A percentile compares a stretch with the other conserved stretches of the same genome.
phyloP scores from a whole-genome alignment of 257 asterid genomes.

The Voacanga thouarsii region DNA sequence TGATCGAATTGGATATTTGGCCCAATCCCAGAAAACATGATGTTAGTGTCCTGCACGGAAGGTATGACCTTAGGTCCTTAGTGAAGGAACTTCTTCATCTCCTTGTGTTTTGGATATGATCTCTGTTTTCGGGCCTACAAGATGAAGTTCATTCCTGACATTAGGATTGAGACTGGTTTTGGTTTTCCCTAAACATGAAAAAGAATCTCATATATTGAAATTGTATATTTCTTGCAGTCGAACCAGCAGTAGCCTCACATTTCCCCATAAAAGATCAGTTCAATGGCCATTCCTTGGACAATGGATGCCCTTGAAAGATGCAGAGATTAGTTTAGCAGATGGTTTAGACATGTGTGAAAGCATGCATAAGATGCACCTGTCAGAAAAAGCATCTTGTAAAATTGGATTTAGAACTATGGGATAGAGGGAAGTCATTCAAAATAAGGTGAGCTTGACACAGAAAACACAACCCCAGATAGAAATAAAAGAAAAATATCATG shows the following conservation, averaged over 20 bases:
- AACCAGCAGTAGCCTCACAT: background rate
- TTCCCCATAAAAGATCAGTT: background rate
- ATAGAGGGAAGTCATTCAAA: background rate
- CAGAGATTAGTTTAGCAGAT: background rate
- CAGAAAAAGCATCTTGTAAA: background rate
- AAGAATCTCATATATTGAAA: background rate
- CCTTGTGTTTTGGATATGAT: background rate
- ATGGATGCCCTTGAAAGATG: background rate
- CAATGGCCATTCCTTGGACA: no score
- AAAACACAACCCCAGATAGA: background rate
- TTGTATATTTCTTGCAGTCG: background rate
- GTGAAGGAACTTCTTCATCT: background rate
- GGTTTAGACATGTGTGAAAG: background rate
- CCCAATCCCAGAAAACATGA: slow-evolving; percentile 61
- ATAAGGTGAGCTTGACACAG: background rate
- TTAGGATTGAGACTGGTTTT: background rate
- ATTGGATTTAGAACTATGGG: background rate
- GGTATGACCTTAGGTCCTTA: slow-evolving; percentile 31
- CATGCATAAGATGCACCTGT: background rate
- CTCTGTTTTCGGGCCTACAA: background rate
- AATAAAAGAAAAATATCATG: background rate
- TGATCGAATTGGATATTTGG: slow-evolving; percentile 77
- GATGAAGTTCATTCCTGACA: background rate
- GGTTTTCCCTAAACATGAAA: background rate
- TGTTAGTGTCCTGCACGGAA: slow-evolving; percentile 70